Evolutionary conservation across 1,284 basidiomycete species (phyloP).

Genomic region (Amylostereum chailletii): DNA sequence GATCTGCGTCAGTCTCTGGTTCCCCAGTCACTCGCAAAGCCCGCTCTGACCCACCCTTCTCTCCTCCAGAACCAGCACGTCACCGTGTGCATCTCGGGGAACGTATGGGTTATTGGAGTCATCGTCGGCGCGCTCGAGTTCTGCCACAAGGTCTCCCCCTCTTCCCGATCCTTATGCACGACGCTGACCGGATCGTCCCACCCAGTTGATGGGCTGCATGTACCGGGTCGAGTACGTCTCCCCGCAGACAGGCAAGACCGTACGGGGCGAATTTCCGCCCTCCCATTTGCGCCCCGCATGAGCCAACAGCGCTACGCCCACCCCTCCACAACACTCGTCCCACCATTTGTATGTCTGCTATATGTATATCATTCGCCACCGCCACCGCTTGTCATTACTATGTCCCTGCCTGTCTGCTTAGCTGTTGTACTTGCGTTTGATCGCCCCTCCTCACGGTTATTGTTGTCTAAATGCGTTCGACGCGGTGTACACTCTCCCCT

Average conservation of each 20-base stretch:
- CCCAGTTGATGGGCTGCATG: background rate
- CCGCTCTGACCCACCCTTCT: background rate
- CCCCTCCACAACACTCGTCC: background rate
- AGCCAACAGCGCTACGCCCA: background rate
- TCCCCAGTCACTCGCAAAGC: background rate
- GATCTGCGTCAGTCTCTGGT: background rate
- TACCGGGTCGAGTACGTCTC: background rate
- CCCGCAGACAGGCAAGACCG: background rate
- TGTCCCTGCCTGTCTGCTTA: background rate
- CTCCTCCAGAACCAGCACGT: slow-evolving; percentile 29
- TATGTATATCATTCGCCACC: background rate
- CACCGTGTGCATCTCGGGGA: slow-evolving; percentile 26
- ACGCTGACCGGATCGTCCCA: background rate
- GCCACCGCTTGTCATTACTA: background rate
- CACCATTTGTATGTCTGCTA: background rate
- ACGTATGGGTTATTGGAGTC: slow-evolving; percentile 24
- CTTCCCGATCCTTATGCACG: background rate
- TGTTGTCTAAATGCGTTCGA: background rate
- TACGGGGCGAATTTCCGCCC: background rate
- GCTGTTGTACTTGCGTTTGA: background rate
- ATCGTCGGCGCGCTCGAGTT: slow-evolving; percentile 15
- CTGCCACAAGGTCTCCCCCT: slow-evolving; percentile 9
- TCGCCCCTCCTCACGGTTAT: background rate
- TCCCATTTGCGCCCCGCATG: background rate
- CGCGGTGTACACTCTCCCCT: background rate